These are phyloP conservation scores for Nannochloropsis gaditana DNA, from an alignment of 108 stramenopile species.

Conservation along the genomic window DNA sequence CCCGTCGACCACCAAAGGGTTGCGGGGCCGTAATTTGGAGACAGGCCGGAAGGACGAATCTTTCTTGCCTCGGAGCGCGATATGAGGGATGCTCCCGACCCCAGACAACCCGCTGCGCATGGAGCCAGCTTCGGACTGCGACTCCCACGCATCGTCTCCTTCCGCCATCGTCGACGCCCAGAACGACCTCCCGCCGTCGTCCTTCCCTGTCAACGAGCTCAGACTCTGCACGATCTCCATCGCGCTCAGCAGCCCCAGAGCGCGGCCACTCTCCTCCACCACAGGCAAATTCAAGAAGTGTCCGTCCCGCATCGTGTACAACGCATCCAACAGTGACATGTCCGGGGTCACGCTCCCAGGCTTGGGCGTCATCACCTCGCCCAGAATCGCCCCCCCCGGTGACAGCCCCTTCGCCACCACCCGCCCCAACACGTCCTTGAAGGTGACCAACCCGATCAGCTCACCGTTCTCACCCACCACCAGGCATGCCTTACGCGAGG, in stretches of 20 bases:
- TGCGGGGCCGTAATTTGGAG: not conserved
- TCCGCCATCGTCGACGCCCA: not conserved
- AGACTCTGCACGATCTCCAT: conserved; percentile 74
- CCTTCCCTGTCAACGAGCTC: conserved; percentile 47
- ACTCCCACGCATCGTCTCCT: not conserved
- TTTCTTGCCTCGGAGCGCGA: not conserved
- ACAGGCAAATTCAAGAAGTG: conserved; percentile 80
- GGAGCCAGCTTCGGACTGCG: not conserved
- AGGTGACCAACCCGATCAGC: conserved; percentile 43
- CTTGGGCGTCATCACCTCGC: conserved; percentile 78
- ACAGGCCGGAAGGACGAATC: not conserved
- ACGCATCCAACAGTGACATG: conserved; percentile 55
- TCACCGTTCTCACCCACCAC: conserved; percentile 52
- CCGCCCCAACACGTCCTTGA: conserved; percentile 84
- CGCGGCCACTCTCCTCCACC: conserved; percentile 54
- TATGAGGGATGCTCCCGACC: not conserved
- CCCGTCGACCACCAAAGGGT: not conserved
- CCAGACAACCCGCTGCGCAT: not conserved
- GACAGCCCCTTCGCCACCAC: conserved; percentile 73
- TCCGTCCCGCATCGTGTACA: conserved; percentile 79
- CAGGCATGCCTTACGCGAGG: conserved; percentile 49
- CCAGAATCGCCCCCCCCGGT: conserved; percentile 63
- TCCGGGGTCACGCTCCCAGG: conserved; percentile 79
- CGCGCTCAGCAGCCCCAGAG: conserved; percentile 65
- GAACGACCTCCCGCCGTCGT: conserved; percentile 4